Percentiles rank a stretch among this genome's conserved stretches.
These are phyloP conservation scores for Phanerochaete sordida DNA, from an alignment of 768 basidiomycete genomes.

Conservation along the genomic window DNA sequence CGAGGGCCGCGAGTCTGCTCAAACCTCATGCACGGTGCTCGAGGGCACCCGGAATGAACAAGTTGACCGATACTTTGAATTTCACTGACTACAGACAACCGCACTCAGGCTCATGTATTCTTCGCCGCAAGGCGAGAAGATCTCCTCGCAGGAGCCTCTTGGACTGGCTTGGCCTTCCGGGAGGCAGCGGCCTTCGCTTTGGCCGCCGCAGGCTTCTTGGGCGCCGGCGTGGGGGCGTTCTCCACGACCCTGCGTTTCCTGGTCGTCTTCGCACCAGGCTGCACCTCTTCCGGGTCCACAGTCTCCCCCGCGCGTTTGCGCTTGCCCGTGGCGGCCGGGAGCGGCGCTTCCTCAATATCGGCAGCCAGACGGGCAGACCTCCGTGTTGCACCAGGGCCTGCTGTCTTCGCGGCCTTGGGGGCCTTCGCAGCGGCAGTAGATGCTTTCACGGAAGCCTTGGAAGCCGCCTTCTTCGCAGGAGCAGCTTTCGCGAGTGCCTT, in stretches of 20 bases:
- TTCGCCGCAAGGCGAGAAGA: not conserved
- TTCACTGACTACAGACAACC: no score
- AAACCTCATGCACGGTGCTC: no score
- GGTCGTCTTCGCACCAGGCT: no score
- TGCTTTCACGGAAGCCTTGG: not conserved
- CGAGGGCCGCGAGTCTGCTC: no score
- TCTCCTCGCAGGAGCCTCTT: not conserved
- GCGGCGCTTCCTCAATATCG: not conserved
- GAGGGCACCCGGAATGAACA: no score
- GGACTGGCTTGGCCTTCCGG: not conserved
- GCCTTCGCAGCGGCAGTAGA: not conserved
- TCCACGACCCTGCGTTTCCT: no score
- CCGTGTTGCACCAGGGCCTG: not conserved
- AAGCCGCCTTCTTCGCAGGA: no score
- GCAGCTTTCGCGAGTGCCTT: no score
- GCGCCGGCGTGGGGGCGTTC: no score
- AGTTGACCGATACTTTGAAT: no score
- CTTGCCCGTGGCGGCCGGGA: not conserved
- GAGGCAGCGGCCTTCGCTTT: not conserved
- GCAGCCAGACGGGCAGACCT: not conserved
- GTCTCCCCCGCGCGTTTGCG: not conserved
- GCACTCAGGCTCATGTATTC: no score
- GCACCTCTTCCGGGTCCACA: not conserved
- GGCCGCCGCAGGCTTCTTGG: not conserved
- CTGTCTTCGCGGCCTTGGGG: not conserved